Conservation (phyloP, 2,329 filamentous ascomycete species). For the Arthrobotrys sphaeroides region DNA sequence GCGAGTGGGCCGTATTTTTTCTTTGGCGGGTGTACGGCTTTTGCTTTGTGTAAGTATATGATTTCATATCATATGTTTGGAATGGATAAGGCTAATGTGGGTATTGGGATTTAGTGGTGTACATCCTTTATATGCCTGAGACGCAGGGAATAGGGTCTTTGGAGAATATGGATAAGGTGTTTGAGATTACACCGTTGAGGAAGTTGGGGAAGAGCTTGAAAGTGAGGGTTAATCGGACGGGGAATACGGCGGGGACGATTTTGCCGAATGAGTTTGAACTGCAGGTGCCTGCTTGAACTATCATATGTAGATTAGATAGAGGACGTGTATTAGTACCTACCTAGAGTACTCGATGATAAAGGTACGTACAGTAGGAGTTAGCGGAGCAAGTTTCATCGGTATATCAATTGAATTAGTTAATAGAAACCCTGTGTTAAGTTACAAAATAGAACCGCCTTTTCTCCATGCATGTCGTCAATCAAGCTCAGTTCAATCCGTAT, state of each 20-base stretch:
- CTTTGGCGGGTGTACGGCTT: constrained; percentile 62
- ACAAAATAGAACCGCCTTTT: too few species aligned
- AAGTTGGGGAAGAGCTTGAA: constrained; percentile 43
- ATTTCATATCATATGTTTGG: neutral
- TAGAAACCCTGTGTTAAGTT: too few species aligned
- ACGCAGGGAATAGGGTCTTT: constrained; percentile 47
- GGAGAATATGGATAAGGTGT: constrained; percentile 53
- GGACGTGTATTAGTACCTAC: too few species aligned
- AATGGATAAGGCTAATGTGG: neutral
- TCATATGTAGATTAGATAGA: neutral
- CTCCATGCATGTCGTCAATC: too few species aligned
- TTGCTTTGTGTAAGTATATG: constrained; percentile 59
- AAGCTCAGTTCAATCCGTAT: too few species aligned
- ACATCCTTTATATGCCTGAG: constrained; percentile 51
- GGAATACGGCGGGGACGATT: constrained; percentile 25
- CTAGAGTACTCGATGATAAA: too few species aligned
- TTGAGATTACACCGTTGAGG: constrained; percentile 49
- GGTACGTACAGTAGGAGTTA: too few species aligned
- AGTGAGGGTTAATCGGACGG: constrained; percentile 14
- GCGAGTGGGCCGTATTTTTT: constrained; percentile 64
- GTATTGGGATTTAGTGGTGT: constrained; percentile 13
- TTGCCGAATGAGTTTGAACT: constrained; percentile 47
- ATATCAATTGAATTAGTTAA: too few species aligned
- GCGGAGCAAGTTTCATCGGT: too few species aligned
- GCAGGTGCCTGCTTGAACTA: constrained; percentile 3